Base-by-base conservation (phyloP, 2,329 filamentous ascomycete species). In the Capronia americana region DNA sequence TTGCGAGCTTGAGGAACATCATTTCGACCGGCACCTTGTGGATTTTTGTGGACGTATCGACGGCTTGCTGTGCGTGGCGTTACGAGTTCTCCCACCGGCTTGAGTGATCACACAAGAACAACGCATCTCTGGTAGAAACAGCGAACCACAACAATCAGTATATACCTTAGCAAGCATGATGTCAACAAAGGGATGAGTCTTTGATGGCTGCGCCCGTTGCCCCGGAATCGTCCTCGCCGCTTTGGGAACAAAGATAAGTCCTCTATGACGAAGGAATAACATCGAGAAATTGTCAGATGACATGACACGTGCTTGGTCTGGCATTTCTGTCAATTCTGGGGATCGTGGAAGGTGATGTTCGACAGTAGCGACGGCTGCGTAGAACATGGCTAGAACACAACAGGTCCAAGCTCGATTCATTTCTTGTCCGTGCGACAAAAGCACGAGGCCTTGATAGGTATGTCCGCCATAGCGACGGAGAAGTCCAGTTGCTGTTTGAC, bases 391-490 rank as follows among this genome's bases (percentile, higher is more conserved):
- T n/a, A n/a, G 53, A 34, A 55, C 14, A 34, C 1, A 24, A n/a
- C 28, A 12, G 28, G 28, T 55, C 53, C 53, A 20, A n/a, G 53
- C 28, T 30, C 24, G 28, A 34, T 2, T 55, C n/a, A 55, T 34
- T 28, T 4, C 1, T 14, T 14, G 48, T 61, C 58, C 46, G 60
- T 62, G 24, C 81, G 77, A 71, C 85, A 90, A 72, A 85, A 89
- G 71, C 88, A 90, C 4, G 86, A 88, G 8, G 84, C 80, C 23
- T 74, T 78, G 14, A 90, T 80, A 0, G 80, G 78, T 14, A 90
- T 83, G 78, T 91, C 88, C 2, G 88, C 86, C 57, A 83, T 80
- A 3, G 83, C 84, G 69, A 83, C 69, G 1, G 86, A 86, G 64
- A 83, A 68, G 65, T 80, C 80, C 69, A 90, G 73, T 74, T 85